Evolutionary conservation across 768 basidiomycete species (phyloP), one percentile per base, ranked within the genome.

Genomic region (Pulveroboletus frians): DNA sequence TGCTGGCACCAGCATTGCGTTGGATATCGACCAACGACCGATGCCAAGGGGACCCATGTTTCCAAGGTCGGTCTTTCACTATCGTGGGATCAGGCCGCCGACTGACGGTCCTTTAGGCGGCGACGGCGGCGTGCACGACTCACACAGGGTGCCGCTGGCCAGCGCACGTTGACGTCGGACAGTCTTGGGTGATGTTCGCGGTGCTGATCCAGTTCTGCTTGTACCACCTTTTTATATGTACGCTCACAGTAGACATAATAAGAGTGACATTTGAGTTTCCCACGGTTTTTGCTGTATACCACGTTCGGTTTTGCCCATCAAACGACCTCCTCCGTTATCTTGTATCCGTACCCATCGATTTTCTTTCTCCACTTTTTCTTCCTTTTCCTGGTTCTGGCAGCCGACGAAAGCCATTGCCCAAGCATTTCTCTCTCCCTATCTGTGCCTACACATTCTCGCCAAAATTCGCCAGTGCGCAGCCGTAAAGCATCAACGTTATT

Each of bases 21-120:
- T 96, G 38, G 96, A 99, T 65, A 70, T 99, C 54, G 96, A 99
- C 64, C 84, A 85, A 47, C 78, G 96, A 45, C 77, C 80, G 26
- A 96, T 97, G 94, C 94, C 93, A 8, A 84, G 84, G 57, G 90
- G 92, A 1, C 88, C 90, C 11, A 64, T 91, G 65, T 87, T 91
- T 68, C 89, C 90, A 38, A 79, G 88, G 85, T 88, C 9, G 14
- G 54, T 46, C 10, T 14, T 32, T 42, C 32, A 14, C 1, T 6
- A 14, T 18, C 13, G 31, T 10, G 18, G 11, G 2, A 18, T 30
- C 20, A 1, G 20, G 13, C 30, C 9, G 18, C 14, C 18, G 17
- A 23, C 49, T 50, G 11, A 51, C 5, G 10, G n/a, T 26, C 26
- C 31, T 20, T 21, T 43, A 63, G 66, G 47, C 58, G 65, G 14